Conservation (phyloP, 805 yeast genomes). For the Yarrowia yakushimensis region DNA sequence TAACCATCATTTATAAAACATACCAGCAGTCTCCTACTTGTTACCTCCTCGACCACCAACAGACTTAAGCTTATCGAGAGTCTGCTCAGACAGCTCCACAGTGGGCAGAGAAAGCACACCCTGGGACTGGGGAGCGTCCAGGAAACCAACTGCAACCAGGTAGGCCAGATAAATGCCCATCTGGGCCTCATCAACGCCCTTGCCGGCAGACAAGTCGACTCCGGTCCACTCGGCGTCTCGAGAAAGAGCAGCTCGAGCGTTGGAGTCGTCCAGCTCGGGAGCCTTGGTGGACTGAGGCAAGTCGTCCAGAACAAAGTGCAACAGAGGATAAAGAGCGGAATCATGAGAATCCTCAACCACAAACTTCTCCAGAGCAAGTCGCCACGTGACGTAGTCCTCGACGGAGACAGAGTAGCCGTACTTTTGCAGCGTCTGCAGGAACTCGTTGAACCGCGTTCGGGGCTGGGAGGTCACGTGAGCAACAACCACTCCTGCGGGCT, state of each 20-base stretch:
- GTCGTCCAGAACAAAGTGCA: constrained; percentile 91
- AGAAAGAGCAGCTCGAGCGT: constrained; percentile 67
- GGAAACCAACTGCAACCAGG: constrained; percentile 73
- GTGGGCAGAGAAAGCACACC: constrained; percentile 53
- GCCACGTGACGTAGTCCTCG: constrained; percentile 77
- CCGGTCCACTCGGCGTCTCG: constrained; percentile 63
- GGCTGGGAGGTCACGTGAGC: constrained; percentile 99
- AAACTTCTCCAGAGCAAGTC: constrained; percentile 63
- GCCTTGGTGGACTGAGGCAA: constrained; percentile 89
- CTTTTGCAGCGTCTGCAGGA: constrained; percentile 56
- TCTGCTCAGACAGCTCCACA: constrained; percentile 47
- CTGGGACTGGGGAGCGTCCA: constrained; percentile 54
- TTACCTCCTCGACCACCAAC: constrained; percentile 42
- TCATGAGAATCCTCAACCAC: constrained; percentile 73
- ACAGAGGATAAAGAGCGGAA: constrained; percentile 84
- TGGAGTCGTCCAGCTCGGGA: constrained; percentile 87
- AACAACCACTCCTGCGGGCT: constrained; percentile 53
- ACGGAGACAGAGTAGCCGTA: constrained; percentile 71
- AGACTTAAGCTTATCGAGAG: constrained; percentile 34
- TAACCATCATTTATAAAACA: too few species aligned
- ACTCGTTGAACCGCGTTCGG: constrained; percentile 74
- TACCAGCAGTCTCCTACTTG: too few species aligned
- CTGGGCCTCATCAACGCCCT: constrained; percentile 65
- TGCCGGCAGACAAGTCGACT: constrained; percentile 62
- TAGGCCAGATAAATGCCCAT: constrained; percentile 78